Percentiles rank a stretch among this genome's conserved stretches.
Conservation (phyloP, 139 green algal genomes). For the Monoraphidium neglectum region DNA sequence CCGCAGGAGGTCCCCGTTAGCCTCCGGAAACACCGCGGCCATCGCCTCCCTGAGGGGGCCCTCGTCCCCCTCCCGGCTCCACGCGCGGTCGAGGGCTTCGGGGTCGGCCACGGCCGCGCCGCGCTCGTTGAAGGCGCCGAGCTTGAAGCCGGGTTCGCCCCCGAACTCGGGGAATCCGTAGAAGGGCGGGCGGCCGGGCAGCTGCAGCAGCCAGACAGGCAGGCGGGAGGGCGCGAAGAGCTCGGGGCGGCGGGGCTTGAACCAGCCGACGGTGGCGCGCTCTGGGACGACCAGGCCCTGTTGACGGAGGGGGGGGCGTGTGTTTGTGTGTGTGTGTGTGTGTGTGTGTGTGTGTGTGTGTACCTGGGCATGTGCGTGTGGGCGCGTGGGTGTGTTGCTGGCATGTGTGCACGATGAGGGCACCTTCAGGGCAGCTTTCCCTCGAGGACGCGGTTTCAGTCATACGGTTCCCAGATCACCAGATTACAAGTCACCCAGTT, state of each 20-base stretch:
- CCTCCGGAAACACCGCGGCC: constrained; percentile 50
- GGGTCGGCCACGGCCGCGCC: constrained; percentile 15
- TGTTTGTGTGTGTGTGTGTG: neutral
- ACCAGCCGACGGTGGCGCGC: constrained; percentile 37
- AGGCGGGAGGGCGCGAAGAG: constrained; percentile 36
- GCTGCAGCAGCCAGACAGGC: constrained; percentile 61
- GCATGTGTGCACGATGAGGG: too few species aligned
- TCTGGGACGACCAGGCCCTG: neutral
- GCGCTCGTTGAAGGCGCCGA: constrained; percentile 11
- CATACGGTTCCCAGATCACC: too few species aligned
- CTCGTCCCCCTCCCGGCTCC: constrained; percentile 47
- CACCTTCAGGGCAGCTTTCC: too few species aligned
- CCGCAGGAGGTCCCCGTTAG: constrained; percentile 40
- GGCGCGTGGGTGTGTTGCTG: too few species aligned
- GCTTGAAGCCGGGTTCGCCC: constrained; percentile 16
- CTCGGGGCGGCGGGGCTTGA: constrained; percentile 33
- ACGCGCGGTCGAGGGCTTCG: constrained; percentile 35
- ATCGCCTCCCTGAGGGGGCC: constrained; percentile 37
- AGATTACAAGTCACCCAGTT: too few species aligned
- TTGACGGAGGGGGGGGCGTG: neutral
- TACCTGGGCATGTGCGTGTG: neutral
- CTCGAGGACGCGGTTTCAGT: too few species aligned
- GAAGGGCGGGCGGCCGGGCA: constrained; percentile 23
- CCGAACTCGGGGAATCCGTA: constrained; percentile 71
- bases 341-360: neutral